Base-by-base conservation (phyloP, 2,329 filamentous ascomycete species). In the Zymoseptoria pseudotritici region DNA sequence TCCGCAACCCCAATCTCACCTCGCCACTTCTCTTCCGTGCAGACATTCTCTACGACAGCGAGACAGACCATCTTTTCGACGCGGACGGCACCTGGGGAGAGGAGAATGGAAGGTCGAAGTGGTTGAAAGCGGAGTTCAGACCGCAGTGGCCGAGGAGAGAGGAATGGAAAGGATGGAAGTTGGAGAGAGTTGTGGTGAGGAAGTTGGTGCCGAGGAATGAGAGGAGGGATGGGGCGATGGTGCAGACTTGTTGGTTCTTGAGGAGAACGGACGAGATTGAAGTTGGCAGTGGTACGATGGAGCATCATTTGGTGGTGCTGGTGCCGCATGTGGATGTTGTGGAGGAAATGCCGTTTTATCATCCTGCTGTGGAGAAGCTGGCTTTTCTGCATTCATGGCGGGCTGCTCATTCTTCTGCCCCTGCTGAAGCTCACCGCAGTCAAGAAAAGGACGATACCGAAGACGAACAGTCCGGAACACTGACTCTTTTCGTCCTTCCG, bases 131-230 rank as follows among this genome's bases (percentile, higher is more conserved):
- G n/a, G 76, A 78, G 31, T 75, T 75, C 26, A 63, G 60, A 42
- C 71, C 72, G 2, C 56, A 61, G 2, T 22, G 31, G 22, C 11
- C 57, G 9, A 46, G 13, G 10, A 17, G 13, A 11, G 57, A 42
- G 1, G 36, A 55, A 31, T 59, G 69, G 54, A 63, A 65, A 8
- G 69, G 65, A 0, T 81, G 76, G 61, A 64, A 68, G 24, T 77
- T 85, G 31, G 78, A 81, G 22, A 85, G 87, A 65, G 85, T 85
- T 1, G 79, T 96, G 20, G 83, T 96, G 7, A 83, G 92, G 61
- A 87, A 82, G 62, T 78, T 97, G 67, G 86, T 97, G 53, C 93
- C 93, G 2, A 82, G 93, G 55, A 96, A 96, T 73, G 84, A 86
- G 2, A 81, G 86, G 58, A 78, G 93, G 24, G 93, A 97, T 73